Evolutionary conservation across 768 basidiomycete species (phyloP).

Genomic region (Lentinula boryana): DNA sequence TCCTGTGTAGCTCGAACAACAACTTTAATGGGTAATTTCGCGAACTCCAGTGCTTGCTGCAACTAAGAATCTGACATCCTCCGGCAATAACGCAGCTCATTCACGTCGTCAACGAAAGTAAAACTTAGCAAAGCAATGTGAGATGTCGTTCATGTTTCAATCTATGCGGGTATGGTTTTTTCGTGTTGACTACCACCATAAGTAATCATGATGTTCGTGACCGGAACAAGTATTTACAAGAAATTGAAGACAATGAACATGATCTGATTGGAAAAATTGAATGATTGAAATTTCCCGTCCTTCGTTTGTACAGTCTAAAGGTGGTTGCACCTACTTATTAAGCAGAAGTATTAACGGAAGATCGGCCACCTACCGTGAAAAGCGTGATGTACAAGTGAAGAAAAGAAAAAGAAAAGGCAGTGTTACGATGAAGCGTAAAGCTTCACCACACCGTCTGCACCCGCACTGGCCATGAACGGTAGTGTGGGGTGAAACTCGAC

Average conservation of each 20-base stretch:
- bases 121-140: not conserved
- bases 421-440: slow-evolving; percentile 80
- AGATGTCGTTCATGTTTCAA: not conserved
- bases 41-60: not conserved
- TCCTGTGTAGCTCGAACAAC: not conserved
- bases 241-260: not conserved
- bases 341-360: slow-evolving; percentile 9
- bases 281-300: slow-evolving; percentile 11
- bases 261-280: not conserved
- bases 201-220: not conserved
- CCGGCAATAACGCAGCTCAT: not conserved
- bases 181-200: not conserved
- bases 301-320: not conserved
- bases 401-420: slow-evolving; percentile 11
- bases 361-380: slow-evolving; percentile 8
- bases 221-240: slow-evolving; percentile 2
- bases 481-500: slow-evolving; percentile 80
- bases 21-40: not conserved
- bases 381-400: slow-evolving; percentile 9
- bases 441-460: slow-evolving; percentile 93
- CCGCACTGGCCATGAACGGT: slow-evolving; percentile 87
- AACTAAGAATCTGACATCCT: not conserved
- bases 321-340: not conserved
- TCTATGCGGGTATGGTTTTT: not conserved
- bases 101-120: not conserved